Conservation (phyloP, 1,284 basidiomycete genomes). For the Puccinia novopanici region DNA sequence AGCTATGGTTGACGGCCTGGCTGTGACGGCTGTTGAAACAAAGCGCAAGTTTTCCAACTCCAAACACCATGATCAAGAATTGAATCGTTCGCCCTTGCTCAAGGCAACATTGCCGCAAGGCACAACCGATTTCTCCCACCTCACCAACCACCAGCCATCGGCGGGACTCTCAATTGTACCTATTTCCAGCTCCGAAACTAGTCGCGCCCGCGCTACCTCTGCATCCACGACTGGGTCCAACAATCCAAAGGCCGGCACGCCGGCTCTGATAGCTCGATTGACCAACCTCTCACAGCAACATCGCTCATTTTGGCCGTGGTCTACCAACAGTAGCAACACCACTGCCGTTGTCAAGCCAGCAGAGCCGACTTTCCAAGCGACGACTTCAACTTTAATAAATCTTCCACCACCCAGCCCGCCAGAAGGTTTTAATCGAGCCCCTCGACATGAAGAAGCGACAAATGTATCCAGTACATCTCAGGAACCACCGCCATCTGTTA, state of each 20-base stretch:
- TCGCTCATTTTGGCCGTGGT: conserved; percentile 50
- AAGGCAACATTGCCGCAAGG: conserved; percentile 45
- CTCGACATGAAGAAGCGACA: conserved; percentile 18
- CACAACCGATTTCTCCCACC: conserved; percentile 37
- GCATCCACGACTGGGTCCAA: conserved; percentile 43
- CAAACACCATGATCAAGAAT: conserved; percentile 44
- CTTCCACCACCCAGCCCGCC: conserved; percentile 42
- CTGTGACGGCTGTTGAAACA: conserved; percentile 42
- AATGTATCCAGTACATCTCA: conserved; percentile 20
- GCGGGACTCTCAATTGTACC: conserved; percentile 44
- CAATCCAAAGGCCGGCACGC: conserved; percentile 22
- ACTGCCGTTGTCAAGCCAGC: conserved; percentile 12
- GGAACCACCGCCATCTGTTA: not conserved
- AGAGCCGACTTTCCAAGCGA: conserved; percentile 19
- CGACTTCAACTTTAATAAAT: conserved; percentile 1
- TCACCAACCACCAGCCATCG: conserved; percentile 38
- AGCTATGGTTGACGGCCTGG: conserved; percentile 41
- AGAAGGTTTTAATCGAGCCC: conserved; percentile 18
- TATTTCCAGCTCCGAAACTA: conserved; percentile 39
- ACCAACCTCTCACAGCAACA: conserved; percentile 33
- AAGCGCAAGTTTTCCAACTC: conserved; percentile 34
- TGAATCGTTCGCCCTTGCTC: conserved; percentile 47
- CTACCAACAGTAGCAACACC: not conserved
- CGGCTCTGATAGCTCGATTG: conserved; percentile 45
- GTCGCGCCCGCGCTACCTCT: conserved; percentile 38